Evolutionary conservation across 441 rosid genomes (phyloP), one percentile per base, ranked within the genome.

Genomic region (Mallotus repandus): DNA sequence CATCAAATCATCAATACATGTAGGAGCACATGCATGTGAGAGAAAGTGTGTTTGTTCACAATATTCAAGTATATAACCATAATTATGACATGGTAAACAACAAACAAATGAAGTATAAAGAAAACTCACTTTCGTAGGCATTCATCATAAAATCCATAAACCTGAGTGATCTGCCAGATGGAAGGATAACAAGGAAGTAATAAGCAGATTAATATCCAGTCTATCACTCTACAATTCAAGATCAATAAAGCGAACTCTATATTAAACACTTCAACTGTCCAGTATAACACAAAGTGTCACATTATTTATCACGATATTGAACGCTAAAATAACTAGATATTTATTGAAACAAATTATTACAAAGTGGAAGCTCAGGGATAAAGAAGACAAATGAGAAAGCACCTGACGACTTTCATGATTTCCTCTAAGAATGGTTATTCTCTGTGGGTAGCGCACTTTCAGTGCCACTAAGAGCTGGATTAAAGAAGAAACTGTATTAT

Each of bases 371-470:
- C 21, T 21, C 25, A 10, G 9, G 15, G 14, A 63, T 45, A 11
- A 14, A 49, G 7, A 49, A 18, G 3, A 68, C 1, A 38, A 63
- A 19, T 32, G n/a, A 62, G 18, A 29, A 46, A 63, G 52, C 84
- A 91, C 98, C 97, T 93, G 98, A 61, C 98, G 97, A 81, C 97
- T 91, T 87, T 93, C 98, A 50, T 93, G 98, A 77, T 93, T 93
- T 80, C 98, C 98, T 83, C 98, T 86, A 35, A 93, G 93, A 87
- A 91, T 90, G 35, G 98, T 93, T 78, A 93, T 86, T 79, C 98
- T 80, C 74, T 88, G 93, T 63, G 90, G 81, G 76, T 91, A 89
- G 57, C 97, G 89, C 81, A 91, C 89, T 87, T 93, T 91, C 68
- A 93, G 73, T 50, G 96, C 89, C 54, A 93, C 97, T 79, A 93